Evolutionary conservation across 805 yeast genomes (phyloP), one percentile per base, ranked within the genome.

Genomic region (Starmera quercuum): DNA sequence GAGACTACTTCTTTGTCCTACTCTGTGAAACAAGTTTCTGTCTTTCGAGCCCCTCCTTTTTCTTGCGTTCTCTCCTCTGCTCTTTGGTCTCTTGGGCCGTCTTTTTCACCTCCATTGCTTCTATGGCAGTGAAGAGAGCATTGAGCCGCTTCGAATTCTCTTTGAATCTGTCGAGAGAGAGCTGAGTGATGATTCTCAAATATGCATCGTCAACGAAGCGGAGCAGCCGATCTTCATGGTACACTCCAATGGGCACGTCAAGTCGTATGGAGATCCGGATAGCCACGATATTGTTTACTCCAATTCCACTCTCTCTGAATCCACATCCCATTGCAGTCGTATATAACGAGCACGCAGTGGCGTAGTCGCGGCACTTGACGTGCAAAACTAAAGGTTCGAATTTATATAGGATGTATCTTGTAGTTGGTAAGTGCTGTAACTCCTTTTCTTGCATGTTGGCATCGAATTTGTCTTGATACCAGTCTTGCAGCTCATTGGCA

Each of bases 311-410:
- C 54, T 86, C 95, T 47, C 95, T 66, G 49, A 81, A 86, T 3
- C 95, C 95, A 58, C 92, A 80, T 2, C 71, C 68, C 84, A 85
- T 79, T 0, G 95, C 95, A 1, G 72, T 58, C 24, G 77, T 72
- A 42, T 78, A 83, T 9, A 86, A 54, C 26, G 57, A 58, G n/a
- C 68, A 64, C 0, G 95, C 95, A 5, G 67, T 56, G 11, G 56
- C 61, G 18, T 66, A 56, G 43, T 75, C 69, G 30, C 90, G 65
- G 48, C 95, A 83, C 48, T 83, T 80, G 5, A 86, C 86, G 54
- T 86, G 95, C 31, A 85, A 58, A 31, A 86, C 85, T 53, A 86
- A 67, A 4, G 95, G 94, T 58, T 86, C 95, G 45, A 78, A 86
- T 48, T 87, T 86, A 62, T 65, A 85, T 22, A 85, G 62, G 7